Evolutionary conservation across 148 eudicot species (phyloP).

Genomic region (Rhododendron williamsianum): DNA sequence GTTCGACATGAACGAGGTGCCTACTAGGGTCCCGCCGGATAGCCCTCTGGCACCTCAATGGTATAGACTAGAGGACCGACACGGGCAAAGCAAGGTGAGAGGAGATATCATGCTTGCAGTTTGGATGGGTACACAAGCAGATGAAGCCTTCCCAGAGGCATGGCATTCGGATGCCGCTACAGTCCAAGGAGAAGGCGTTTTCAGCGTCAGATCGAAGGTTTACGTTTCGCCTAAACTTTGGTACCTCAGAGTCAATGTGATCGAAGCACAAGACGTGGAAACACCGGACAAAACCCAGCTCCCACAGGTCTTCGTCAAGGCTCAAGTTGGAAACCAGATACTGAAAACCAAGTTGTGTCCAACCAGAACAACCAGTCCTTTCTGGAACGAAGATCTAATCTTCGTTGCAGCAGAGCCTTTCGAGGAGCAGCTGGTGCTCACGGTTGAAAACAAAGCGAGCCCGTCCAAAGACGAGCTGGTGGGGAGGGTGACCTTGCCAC

Average conservation of each 20-base stretch:
- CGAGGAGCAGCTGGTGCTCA: conserved; percentile 51
- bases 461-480: conserved; percentile 44
- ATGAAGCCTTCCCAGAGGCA: conserved; percentile 77
- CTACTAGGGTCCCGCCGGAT: conserved; percentile 67
- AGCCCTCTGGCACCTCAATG: conserved; percentile 79
- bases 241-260: conserved; percentile 72
- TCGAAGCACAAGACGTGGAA: conserved; percentile 66
- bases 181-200: conserved; percentile 61
- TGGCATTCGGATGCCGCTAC: conserved; percentile 70
- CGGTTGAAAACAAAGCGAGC: conserved; percentile 48
- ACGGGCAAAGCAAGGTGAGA: conserved; percentile 36
- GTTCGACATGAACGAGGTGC: conserved; percentile 61
- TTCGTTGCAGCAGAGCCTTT: conserved; percentile 76
- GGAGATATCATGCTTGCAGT: conserved; percentile 79
- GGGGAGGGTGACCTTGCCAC: conserved; percentile 36
- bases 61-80: conserved; percentile 60
- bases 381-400: conserved; percentile 75
- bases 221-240: conserved; percentile 72
- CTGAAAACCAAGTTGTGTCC: conserved; percentile 49
- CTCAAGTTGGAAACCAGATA: conserved; percentile 47
- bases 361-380: conserved; percentile 48
- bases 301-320: conserved; percentile 63
- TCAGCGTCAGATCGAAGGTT: conserved; percentile 61
- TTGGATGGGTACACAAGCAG: conserved; percentile 82
- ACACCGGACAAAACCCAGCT: conserved; percentile 38